phyloP scores from a whole-genome alignment of 2,329 filamentous ascomycete species.

The Incumbomyces delicatus region DNA sequence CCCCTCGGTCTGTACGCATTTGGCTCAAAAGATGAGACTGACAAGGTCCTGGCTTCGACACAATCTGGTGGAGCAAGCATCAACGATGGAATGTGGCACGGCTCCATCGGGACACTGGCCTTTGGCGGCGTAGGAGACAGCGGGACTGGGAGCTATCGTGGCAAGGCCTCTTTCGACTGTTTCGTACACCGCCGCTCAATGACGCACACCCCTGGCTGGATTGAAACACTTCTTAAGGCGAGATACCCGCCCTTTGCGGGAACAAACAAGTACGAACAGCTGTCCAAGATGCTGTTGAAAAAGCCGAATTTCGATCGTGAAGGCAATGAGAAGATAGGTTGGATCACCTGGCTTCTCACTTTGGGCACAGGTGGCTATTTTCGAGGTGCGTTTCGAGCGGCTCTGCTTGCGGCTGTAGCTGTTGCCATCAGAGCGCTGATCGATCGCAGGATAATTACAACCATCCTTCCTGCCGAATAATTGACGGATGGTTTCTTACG shows the following conservation, averaged over 20 bases:
- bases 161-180: constrained; percentile 56
- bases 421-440: constrained; percentile 7
- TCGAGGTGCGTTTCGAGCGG: constrained; percentile 7
- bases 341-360: constrained; percentile 18
- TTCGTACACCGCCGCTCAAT: constrained; percentile 53
- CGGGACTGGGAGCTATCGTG: constrained; percentile 67
- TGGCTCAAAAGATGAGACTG: constrained; percentile 67
- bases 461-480: neutral
- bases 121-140: constrained; percentile 80
- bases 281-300: constrained; percentile 40
- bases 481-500: no score
- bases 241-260: constrained; percentile 53
- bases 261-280: constrained; percentile 40
- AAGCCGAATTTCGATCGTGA: constrained; percentile 53
- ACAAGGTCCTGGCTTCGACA: constrained; percentile 55
- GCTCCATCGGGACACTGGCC: constrained; percentile 57
- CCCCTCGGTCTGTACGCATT: constrained; percentile 80
- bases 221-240: constrained; percentile 47
- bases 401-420: constrained; percentile 5
- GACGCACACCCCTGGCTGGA: constrained; percentile 51
- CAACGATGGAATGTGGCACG: constrained; percentile 58
- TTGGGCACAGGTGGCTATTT: constrained; percentile 14
- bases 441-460: constrained; percentile 7
- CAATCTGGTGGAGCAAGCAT: constrained; percentile 57
- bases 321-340: constrained; percentile 28